These are phyloP conservation scores for Sporothrix pseudoabietina DNA, from an alignment of 2,329 filamentous ascomycete species.

Conservation along the genomic window DNA sequence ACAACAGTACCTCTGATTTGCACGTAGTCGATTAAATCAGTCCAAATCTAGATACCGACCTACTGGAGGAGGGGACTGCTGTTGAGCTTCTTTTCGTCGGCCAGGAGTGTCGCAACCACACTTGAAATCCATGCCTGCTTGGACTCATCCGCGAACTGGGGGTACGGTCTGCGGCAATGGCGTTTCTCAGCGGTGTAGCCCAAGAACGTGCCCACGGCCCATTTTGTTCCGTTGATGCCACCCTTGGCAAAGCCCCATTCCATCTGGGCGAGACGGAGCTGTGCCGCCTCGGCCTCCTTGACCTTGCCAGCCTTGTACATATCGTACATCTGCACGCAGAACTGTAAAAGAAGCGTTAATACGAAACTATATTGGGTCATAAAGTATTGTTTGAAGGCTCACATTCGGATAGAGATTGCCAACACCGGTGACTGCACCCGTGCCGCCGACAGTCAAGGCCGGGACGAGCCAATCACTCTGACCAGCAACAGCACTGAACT, in stretches of 20 bases:
- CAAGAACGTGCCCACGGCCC: constrained; percentile 56
- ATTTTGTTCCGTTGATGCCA: constrained; percentile 63
- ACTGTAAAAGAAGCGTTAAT: constrained; percentile 33
- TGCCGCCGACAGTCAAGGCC: constrained; percentile 57
- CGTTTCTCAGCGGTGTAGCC: constrained; percentile 55
- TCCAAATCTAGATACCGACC: no score
- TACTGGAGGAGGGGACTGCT: background rate
- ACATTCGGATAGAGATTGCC: constrained; percentile 59
- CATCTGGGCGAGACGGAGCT: constrained; percentile 53
- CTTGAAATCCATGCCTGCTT: constrained; percentile 51
- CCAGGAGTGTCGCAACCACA: constrained; percentile 21
- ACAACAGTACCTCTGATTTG: background rate
- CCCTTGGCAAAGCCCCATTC: constrained; percentile 61
- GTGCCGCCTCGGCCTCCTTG: constrained; percentile 52
- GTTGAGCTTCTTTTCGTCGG: constrained; percentile 22
- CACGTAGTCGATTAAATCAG: background rate
- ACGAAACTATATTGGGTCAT: background rate
- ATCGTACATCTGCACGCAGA: constrained; percentile 53
- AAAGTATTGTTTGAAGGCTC: background rate
- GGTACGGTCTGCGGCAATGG: constrained; percentile 58
- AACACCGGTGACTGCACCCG: constrained; percentile 61
- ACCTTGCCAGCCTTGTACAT: constrained; percentile 51
- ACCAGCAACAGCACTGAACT: constrained; percentile 69
- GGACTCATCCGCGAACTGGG: constrained; percentile 49
- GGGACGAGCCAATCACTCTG: constrained; percentile 70